Conservation (phyloP, 2,329 filamentous ascomycete genomes). For the Venturia asperata region DNA sequence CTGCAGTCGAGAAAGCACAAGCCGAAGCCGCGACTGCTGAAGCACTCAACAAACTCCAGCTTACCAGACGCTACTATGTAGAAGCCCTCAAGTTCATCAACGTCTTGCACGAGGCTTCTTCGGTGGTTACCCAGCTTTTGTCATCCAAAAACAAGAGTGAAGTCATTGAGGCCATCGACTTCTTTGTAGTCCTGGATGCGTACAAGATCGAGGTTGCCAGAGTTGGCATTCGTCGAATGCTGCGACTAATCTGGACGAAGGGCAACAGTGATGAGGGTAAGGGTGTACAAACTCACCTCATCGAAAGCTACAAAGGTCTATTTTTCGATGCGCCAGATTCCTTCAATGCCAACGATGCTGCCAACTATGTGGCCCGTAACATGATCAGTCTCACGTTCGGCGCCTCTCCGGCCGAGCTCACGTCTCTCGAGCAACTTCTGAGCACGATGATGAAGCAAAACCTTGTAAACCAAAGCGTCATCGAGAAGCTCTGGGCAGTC, state of each 20-base stretch:
- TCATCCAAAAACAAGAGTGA: constrained; percentile 97
- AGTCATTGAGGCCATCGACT: constrained; percentile 98
- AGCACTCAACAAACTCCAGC: constrained; percentile 75
- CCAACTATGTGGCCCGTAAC: constrained; percentile 92
- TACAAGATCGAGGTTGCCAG: constrained; percentile 95
- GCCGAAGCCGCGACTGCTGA: constrained; percentile 86
- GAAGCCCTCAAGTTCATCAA: constrained; percentile 93
- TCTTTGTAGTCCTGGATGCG: constrained; percentile 89
- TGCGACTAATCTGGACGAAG: constrained; percentile 97
- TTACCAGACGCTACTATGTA: constrained; percentile 85
- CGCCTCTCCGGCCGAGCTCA: constrained; percentile 88
- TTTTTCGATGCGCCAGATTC: constrained; percentile 93
- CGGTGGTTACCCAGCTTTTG: constrained; percentile 75
- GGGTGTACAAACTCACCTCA: constrained; percentile 90
- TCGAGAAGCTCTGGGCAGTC: constrained; percentile 93
- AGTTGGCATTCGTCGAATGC: constrained; percentile 86
- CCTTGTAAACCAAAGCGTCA: constrained; percentile 74
- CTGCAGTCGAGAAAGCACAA: constrained; percentile 68
- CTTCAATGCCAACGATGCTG: constrained; percentile 81
- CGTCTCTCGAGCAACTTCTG: constrained; percentile 87
- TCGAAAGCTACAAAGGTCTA: constrained; percentile 90
- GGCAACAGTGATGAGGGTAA: constrained; percentile 99
- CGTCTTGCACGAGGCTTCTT: constrained; percentile 75
- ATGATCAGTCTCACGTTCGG: constrained; percentile 99
- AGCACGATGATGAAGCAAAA: constrained; percentile 97